Evolutionary conservation across 2,329 filamentous ascomycete species (phyloP), one percentile per base, ranked within the genome.

Genomic region (Myriosclerotinia curreyana): DNA sequence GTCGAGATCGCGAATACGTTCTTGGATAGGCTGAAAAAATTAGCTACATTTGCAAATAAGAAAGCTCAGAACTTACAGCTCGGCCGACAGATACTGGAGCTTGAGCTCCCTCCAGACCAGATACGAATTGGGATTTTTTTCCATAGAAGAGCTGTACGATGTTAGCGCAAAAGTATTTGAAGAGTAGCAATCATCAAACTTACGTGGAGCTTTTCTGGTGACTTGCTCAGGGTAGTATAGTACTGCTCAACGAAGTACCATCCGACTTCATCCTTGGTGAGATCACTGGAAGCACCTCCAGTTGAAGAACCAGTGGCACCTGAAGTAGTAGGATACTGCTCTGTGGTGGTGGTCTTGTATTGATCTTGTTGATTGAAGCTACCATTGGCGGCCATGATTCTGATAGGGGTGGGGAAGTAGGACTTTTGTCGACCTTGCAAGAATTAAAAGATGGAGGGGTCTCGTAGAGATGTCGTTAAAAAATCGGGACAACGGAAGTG

Each of bases 201-300:
- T 79, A 88, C 86, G 75, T 92, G 94, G 73, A 99, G 90, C 79
- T 95, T 96, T 76, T 96, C 92, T 28, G 95, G 93, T 70, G 82
- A 90, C 79, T 94, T 93, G 86, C 93, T 97, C 75, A 99, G 81
- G 67, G 92, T 99, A 72, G 91, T 98, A 81, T 99, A 99, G 83
- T 97, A 99, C 79, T 96, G 92, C 84, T 98, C 93, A 65, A 99
- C 95, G 72, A 99, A 99, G 81, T 94, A 98, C 95, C 95, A 99
- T 78, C 92, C 95, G 71, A 99, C 92, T 81, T 98, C 92, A 77
- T 96, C 92, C 82, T 96, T 97, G 72, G 83, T 81, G 49, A 86
- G 79, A 71, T 83, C 81, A 74, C 75, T 79, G 72, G 76, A 79
- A 64, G 72, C 73, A 68, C 73, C 74, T 71, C 70, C 72, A 53